Evolutionary conservation across 2,329 filamentous ascomycete species (phyloP), one percentile per base, ranked within the genome.

Genomic region (Pseudocercospora musae): DNA sequence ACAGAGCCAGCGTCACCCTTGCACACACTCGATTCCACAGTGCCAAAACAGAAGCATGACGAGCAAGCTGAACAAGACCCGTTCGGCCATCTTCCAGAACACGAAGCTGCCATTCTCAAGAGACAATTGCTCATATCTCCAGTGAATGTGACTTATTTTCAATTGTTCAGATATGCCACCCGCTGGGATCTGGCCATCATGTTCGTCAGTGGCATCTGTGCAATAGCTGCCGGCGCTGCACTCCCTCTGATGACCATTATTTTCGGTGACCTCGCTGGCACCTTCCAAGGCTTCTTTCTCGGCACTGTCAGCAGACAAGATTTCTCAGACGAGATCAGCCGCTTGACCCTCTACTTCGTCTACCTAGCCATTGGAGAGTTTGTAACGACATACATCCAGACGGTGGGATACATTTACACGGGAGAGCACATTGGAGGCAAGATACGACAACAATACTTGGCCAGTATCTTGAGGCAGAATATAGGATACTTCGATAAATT

Each of bases 401-500:
- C 93, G 0, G 87, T 96, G 18, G 91, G 91, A 20, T 97, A 96
- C 79, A 96, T 97, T 70, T 96, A 80, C 61, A 77, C 78, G 1
- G 80, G 80, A 33, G 80, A 82, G 62, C 76, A 79, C 29, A 80
- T 82, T 29, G 75, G 78, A 1, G 76, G 77, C 53, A 79, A 78
- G 58, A 78, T 82, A 69, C 87, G 93, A 62, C 86, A 91, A 73
- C 84, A 91, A 69, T 98, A 98, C 71, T 84, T 99, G 6, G 84
- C 88, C 69, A 91, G 90, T 66, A 93, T 92, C 72, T 80, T 96
- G 80, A 86, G 87, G 64, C 92, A 96, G 75, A 96, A 96, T 74
- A 94, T 96, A 74, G 92, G 87, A 50, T 96, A 91, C 76, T 96
- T 96, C 77, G 95, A 98, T 76, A 95, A 95, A 72, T 84, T 96